Evolutionary conservation across 2,329 filamentous ascomycete genomes (phyloP), one percentile per base, ranked within the genome.

Genomic region (Paecilomyces niveus): DNA sequence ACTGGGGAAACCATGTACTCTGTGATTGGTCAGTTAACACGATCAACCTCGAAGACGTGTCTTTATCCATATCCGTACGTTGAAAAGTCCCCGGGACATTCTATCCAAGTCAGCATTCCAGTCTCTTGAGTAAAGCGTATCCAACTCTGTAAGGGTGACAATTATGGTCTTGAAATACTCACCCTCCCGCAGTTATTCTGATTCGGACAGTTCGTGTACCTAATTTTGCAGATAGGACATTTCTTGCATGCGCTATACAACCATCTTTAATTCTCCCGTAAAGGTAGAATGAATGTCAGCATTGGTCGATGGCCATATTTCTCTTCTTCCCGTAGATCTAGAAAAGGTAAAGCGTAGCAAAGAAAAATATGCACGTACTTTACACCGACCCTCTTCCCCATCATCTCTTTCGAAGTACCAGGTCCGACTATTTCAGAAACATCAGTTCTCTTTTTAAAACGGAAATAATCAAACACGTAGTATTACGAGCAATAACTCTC

Each of bases 401-500:
- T 52, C 21, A 24, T 11, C 10, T 52, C 8, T 11, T 18, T 52
- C 18, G 50, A 52, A 10, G 50, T 52, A 10, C 50, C 50, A 52
- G 50, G 50, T 10, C 50, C 50, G 13, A 52, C 50, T 52, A 24
- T 39, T 39, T 15, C 45, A 18, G 13, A 50, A 9, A 15, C n/a
- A 2, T 50, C 45, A 18, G n/a, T 22, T 50, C n/a, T 24, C n/a
- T 21, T 22, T n/a, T 11, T 9, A 11, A 21, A 50, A 50, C 6
- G 7, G 7, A 39, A 18, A 52, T 22, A 24, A 24, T 24, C 6
- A 52, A 52, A 6, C 35, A 18, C 6, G 1, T 21, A 52, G 4
- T 52, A 21, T 22, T 21, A 52, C 50, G 9, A 22, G 8, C 18
- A 2, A 75, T 70, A 3, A 76, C 71, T 3, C 62, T 61, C 0